Percentiles rank a stretch among this genome's conserved stretches.
phyloP scores from a whole-genome alignment of 1,284 basidiomycete genomes.

The Moesziomyces sp. region DNA sequence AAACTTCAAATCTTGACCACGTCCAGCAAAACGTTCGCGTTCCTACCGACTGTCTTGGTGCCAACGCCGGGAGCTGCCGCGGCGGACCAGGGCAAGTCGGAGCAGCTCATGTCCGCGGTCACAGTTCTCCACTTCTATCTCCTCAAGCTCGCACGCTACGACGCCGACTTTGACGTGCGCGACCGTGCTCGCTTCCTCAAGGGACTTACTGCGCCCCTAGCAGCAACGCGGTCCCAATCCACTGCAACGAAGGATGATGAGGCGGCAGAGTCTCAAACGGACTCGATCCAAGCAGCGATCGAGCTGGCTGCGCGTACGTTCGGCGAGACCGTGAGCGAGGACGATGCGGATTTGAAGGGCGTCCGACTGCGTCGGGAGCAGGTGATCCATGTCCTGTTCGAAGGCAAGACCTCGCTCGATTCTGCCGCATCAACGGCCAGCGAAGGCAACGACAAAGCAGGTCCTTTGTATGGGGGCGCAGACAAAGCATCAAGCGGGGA shows the following conservation, averaged over 20 bases:
- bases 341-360: slow-evolving; percentile 43
- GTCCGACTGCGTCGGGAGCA: slow-evolving; percentile 55
- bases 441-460: not conserved
- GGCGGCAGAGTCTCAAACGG: not conserved
- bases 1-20: slow-evolving; percentile 59
- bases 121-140: slow-evolving; percentile 51
- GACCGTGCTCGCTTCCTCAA: slow-evolving; percentile 61
- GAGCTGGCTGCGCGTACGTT: slow-evolving; percentile 15
- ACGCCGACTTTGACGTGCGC: slow-evolving; percentile 57
- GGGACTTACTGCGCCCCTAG: slow-evolving; percentile 47
- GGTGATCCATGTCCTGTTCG: slow-evolving; percentile 54
- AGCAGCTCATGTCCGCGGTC: slow-evolving; percentile 21
- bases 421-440: not conserved
- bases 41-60: slow-evolving; percentile 26
- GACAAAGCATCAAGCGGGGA: not conserved
- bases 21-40: slow-evolving; percentile 56
- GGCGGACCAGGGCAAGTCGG: slow-evolving; percentile 20
- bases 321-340: slow-evolving; percentile 29
- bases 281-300: slow-evolving; percentile 25
- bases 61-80: slow-evolving; percentile 5
- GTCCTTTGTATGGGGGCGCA: not conserved
- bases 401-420: slow-evolving; percentile 17
- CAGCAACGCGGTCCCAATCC: not conserved
- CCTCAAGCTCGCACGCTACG: slow-evolving; percentile 55
- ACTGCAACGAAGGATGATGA: no score